phyloP scores from a whole-genome alignment of 225 moss, liverwort and hornwort genomes.

The Polytrichum formosum region DNA sequence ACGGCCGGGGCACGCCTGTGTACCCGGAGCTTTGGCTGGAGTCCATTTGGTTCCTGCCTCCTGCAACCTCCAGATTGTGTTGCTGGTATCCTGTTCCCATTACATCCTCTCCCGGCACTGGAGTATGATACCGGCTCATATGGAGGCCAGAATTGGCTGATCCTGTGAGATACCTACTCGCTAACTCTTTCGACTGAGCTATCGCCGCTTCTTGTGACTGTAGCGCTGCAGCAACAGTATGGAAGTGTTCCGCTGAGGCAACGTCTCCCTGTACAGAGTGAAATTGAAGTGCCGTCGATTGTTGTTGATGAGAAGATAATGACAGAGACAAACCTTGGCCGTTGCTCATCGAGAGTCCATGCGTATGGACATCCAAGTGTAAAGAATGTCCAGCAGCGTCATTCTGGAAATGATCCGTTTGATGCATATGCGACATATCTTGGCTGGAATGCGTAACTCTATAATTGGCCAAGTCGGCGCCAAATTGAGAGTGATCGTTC shows the following conservation, averaged over 20 bases:
- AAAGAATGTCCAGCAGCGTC: conserved; percentile 30
- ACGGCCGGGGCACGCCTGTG: too few species aligned
- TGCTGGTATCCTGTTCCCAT: conserved; percentile 16
- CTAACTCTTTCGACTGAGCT: conserved; percentile 57
- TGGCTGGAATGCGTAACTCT: conserved; percentile 24
- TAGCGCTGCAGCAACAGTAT: conserved; percentile 15
- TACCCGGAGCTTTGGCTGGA: conserved; percentile 13
- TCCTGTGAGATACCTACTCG: conserved; percentile 36
- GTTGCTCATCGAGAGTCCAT: conserved; percentile 33
- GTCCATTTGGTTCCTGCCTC: conserved; percentile 11
- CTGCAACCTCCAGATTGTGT: conserved; percentile 24
- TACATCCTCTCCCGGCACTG: conserved; percentile 3
- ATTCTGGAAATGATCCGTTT: conserved; percentile 32
- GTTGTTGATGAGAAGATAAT: conserved; percentile 66
- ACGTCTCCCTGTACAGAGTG: conserved; percentile 31
- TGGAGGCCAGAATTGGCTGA: conserved; percentile 31
- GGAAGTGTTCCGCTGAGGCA: conserved; percentile 34
- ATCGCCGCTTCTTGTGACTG: conserved; percentile 45
- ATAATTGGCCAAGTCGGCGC: conserved; percentile 36
- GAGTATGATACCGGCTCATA: conserved; percentile 48
- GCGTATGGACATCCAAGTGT: conserved; percentile 28
- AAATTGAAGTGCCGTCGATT: conserved; percentile 32
- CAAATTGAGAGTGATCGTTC: conserved; percentile 45
- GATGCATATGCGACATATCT: conserved; percentile 40
- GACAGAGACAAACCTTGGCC: conserved; percentile 66